Evolutionary conservation across 768 basidiomycete species (phyloP), one percentile per base, ranked within the genome.

Genomic region (Arthromyces matolae): DNA sequence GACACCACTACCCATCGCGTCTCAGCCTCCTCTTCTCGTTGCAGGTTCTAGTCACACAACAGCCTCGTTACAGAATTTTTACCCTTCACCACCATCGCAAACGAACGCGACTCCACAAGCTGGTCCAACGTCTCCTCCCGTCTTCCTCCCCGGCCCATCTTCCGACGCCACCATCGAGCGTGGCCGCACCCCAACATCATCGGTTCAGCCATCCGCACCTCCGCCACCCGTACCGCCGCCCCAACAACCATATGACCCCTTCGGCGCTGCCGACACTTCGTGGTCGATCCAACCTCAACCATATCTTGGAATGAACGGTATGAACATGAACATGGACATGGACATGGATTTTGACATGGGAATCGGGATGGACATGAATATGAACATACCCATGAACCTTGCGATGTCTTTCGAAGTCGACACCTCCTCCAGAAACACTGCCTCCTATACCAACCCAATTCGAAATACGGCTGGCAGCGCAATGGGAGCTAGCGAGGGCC

Each of bases 61-160:
- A 18, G 48, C 53, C 14, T 49, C 61, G 12, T 55, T 55, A 6
- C 69, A 73, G 42, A 71, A 62, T n/a, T 82, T 76, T 51, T 84
- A 84, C 53, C 82, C 83, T 5, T 83, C 83, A 0, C 82, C 83
- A 14, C 79, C 81, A 28, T n/a, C n/a, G n/a, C 78, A 81, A 24
- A 66, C 67, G n/a, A 66, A 68, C 38, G 62, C 72, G 10, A 65
- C 61, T 9, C 44, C 52, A 3, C 47, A 50, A 14, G 29, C 25
- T 8, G 42, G 25, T 16, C 61, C 58, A 12, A 66, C 64, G 7
- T 66, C 67, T 3, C 65, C 68, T 9, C 53, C 49, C 19, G 44
- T 41, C 20, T 36, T 19, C 18, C 48, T 22, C 16, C 32, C 45
- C 14, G 29, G 38, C 16, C 44, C 51, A 16, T 42, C 53, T 22